A percentile compares a stretch with the other conserved stretches of the same genome.
Evolutionary conservation across 352 stramenopile species (phyloP).

Genomic region (Phytophthora pini): DNA sequence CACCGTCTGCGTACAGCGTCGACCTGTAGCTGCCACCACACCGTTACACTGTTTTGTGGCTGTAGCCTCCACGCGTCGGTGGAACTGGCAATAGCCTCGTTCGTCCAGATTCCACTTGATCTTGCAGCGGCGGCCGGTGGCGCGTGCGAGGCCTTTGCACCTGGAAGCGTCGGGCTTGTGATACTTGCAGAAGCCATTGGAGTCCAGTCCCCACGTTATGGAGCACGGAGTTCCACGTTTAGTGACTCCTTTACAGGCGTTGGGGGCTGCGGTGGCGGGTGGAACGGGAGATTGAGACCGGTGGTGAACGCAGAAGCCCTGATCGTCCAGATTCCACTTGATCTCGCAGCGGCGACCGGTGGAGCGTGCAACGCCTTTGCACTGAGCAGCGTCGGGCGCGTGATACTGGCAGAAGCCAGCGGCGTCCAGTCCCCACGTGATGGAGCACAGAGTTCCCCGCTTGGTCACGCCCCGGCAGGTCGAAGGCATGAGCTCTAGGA

Average conservation of each 20-base stretch:
- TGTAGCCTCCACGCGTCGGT: slow-evolving; percentile 15
- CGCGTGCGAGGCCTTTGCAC: slow-evolving; percentile 35
- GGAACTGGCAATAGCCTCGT: slow-evolving; percentile 39
- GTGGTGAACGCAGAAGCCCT: slow-evolving; percentile 29
- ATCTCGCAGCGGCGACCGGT: slow-evolving; percentile 33
- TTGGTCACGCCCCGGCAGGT: slow-evolving; percentile 29
- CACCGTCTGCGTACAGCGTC: slow-evolving; percentile 28
- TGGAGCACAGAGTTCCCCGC: slow-evolving; percentile 24
- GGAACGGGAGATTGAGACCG: slow-evolving; percentile 4
- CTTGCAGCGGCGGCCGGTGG: slow-evolving; percentile 37
- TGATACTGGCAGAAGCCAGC: slow-evolving; percentile 42
- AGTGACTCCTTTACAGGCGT: slow-evolving; percentile 25
- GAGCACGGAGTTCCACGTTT: slow-evolving; percentile 31
- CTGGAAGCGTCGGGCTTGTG: slow-evolving; percentile 26
- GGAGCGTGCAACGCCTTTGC: slow-evolving; percentile 25
- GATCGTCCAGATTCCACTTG: slow-evolving; percentile 27
- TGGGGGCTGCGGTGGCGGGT: neutral
- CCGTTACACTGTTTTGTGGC: slow-evolving; percentile 12
- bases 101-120: slow-evolving; percentile 38
- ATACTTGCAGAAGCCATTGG: slow-evolving; percentile 41
- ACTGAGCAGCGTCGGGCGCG: slow-evolving; percentile 22
- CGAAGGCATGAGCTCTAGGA: neutral
- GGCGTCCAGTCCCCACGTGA: slow-evolving; percentile 15
- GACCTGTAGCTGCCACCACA: neutral
- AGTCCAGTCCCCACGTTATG: slow-evolving; percentile 33